A percentile compares a stretch with the other conserved stretches of the same genome.
Evolutionary conservation across 1,284 basidiomycete species (phyloP).

Genomic region (Malassezia dermatis): DNA sequence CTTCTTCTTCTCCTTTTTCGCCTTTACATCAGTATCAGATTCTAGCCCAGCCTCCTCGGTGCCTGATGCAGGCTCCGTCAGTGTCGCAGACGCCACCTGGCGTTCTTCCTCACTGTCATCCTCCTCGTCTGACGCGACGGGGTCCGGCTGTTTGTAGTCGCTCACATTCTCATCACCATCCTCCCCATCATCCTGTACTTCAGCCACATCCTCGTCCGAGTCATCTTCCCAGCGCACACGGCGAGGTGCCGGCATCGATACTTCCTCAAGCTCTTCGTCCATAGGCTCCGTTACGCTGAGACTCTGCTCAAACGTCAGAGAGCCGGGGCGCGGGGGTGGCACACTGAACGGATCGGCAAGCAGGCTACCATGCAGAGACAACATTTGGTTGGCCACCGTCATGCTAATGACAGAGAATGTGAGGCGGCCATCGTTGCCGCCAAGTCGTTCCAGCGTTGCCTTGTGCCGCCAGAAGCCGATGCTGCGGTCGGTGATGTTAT

Average conservation of each 20-base stretch:
- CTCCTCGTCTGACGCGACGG: not conserved
- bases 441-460: conserved; percentile 61
- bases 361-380: conserved; percentile 81
- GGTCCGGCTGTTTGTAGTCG: not conserved
- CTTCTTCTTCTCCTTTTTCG: conserved; percentile 4
- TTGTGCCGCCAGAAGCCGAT: conserved; percentile 71
- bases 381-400: conserved; percentile 86
- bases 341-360: conserved; percentile 69
- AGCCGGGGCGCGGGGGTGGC: conserved; percentile 26
- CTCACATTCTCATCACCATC: not conserved
- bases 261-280: conserved; percentile 9
- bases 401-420: conserved; percentile 84
- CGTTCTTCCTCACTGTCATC: not conserved
- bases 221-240: conserved; percentile 13
- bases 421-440: conserved; percentile 61
- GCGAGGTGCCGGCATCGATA: conserved; percentile 1
- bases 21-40: not conserved
- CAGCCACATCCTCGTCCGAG: conserved; percentile 6
- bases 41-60: not conserved
- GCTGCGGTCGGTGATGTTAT: conserved; percentile 20
- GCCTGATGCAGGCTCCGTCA: not conserved
- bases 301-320: conserved; percentile 19
- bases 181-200: conserved; percentile 5
- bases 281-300: conserved; percentile 14
- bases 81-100: not conserved